A percentile compares a stretch with the other conserved stretches of the same genome.
Conservation (phyloP, 768 basidiomycete species). For the Harrya chromipes region DNA sequence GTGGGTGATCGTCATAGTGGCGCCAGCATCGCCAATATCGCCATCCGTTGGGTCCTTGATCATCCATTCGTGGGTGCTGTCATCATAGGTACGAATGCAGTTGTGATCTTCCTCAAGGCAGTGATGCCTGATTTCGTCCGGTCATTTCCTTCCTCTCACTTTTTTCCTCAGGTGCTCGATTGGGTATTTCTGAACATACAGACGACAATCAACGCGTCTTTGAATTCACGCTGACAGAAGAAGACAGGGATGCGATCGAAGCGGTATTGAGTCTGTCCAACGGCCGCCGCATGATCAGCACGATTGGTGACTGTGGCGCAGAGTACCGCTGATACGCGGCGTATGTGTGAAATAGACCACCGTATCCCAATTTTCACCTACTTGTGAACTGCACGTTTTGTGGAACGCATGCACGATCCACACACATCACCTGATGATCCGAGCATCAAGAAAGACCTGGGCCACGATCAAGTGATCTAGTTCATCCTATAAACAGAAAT, state of each 20-base stretch:
- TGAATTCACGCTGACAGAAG: slow-evolving; percentile 50
- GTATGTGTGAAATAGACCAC: background rate
- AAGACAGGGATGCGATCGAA: slow-evolving; percentile 64
- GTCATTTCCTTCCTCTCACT: background rate
- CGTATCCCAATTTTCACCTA: background rate
- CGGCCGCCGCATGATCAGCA: slow-evolving; percentile 56
- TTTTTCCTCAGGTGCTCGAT: slow-evolving; percentile 51
- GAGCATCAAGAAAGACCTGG: background rate
- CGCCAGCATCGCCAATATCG: slow-evolving; percentile 71
- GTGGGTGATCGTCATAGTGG: slow-evolving; percentile 67
- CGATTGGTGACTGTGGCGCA: slow-evolving; percentile 80
- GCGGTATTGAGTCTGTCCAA: slow-evolving; percentile 59
- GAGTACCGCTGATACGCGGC: slow-evolving; percentile 61
- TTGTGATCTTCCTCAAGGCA: slow-evolving; percentile 5
- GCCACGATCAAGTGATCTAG: background rate
- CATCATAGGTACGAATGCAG: slow-evolving; percentile 53
- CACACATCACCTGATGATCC: background rate
- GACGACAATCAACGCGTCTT: slow-evolving; percentile 67
- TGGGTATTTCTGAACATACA: slow-evolving; percentile 72
- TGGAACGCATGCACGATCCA: background rate
- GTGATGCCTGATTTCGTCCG: slow-evolving; percentile 1
- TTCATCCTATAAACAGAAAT: slow-evolving; percentile 5
- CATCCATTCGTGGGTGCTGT: slow-evolving; percentile 76
- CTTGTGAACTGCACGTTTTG: background rate
- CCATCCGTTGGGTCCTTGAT: slow-evolving; percentile 81